Base-by-base conservation (phyloP, 2,329 filamentous ascomycete species). In the Penicillium aurantiogriseum region DNA sequence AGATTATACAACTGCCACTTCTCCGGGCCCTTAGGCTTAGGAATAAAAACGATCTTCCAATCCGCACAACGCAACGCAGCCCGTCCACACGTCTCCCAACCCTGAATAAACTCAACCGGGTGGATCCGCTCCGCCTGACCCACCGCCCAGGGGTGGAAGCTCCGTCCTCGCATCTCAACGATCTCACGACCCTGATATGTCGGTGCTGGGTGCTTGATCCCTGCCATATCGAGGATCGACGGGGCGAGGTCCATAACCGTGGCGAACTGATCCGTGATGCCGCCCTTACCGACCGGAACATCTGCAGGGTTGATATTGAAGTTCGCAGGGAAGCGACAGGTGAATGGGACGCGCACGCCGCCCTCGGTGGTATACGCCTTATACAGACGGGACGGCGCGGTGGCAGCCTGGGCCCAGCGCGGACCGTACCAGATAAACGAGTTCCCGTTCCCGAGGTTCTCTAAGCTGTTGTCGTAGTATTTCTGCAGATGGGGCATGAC, bases 361-460 rank as follows among this genome's bases (percentile, higher is more conserved):
- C 81, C 78, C 46, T 80, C 77, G 2, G 77, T 79, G 1, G 76
- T 78, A 64, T 80, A 81, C 6, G 76, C 74, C 56, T 81, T 82
- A 73, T 79, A 83, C 25, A 79, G 67, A 31, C 77, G 70, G 11
- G 74, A 79, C 1, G 81, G 80, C 2, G 81, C 80, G 0, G 81
- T 83, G 13, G 80, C 77, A 31, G 81, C 81, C 65, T 80, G 78
- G 0, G 82, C 83, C 81, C 83, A 84, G 15, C 78, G 78, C 3
- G 80, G 80, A 1, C 84, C 83, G 61, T 86, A 86, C 83, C 83
- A 86, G 57, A 85, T 80, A 66, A 84, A 86, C 2, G 79, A 82
- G 66, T 85, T 75, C 47, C 72, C 80, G 49, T 82, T 79, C 11
- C 84, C 85, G 31, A 86, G 76, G 58, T 85, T 86, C 27, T 84